Conservation (phyloP, 257 asterid species). For the Orobanche coerulescens region DNA sequence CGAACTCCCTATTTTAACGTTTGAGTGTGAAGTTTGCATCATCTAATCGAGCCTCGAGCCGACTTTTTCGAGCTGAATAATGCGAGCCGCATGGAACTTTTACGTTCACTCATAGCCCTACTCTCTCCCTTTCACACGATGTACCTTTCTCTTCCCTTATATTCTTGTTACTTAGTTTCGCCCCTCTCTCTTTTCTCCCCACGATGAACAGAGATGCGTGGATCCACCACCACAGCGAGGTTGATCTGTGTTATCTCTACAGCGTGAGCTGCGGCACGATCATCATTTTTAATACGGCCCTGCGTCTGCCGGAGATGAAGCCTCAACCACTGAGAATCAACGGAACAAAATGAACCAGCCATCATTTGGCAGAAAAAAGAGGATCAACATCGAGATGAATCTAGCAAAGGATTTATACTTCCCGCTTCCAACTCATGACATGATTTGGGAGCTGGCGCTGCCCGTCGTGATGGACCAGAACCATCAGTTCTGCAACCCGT, state of each 20-base stretch:
- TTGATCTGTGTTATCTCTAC: slow-evolving; percentile 60
- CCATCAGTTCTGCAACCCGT: slow-evolving; percentile 66
- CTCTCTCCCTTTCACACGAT: too few species aligned
- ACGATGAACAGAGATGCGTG: slow-evolving; percentile 63
- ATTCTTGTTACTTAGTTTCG: too few species aligned
- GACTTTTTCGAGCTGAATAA: too few species aligned
- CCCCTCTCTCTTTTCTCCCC: too few species aligned
- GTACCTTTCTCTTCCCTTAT: too few species aligned
- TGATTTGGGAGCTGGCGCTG: too few species aligned
- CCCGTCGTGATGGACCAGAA: slow-evolving; percentile 60
- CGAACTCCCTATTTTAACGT: too few species aligned
- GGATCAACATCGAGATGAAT: slow-evolving; percentile 57
- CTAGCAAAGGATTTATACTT: slow-evolving; percentile 42
- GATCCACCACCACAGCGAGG: slow-evolving; percentile 57
- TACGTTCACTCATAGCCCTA: too few species aligned
- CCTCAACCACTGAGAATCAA: slow-evolving; percentile 37
- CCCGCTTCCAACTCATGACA: slow-evolving; percentile 63
- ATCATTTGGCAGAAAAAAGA: slow-evolving; percentile 46
- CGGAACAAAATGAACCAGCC: slow-evolving; percentile 70
- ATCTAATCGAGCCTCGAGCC: too few species aligned
- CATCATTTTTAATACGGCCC: slow-evolving; percentile 48
- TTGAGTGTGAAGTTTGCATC: too few species aligned
- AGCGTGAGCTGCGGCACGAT: slow-evolving; percentile 66
- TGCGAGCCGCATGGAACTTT: too few species aligned
- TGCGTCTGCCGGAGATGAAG: slow-evolving; percentile 28